Conservation (phyloP, 2,329 filamentous ascomycete species). For the Aureobasidium pullulans region DNA sequence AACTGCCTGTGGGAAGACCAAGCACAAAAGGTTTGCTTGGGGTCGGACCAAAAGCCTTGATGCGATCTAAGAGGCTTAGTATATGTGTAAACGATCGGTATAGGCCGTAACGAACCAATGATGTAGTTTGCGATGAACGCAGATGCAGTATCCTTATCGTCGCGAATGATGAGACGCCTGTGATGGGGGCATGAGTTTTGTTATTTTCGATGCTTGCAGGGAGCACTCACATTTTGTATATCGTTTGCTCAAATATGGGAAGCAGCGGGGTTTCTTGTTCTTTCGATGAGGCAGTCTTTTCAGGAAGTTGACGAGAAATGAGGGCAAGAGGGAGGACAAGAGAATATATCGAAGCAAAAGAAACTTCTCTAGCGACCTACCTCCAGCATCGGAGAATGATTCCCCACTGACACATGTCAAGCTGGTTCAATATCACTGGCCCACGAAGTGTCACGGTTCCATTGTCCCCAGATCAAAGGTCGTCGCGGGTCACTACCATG, state of each 20-base stretch:
- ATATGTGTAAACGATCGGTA: neutral
- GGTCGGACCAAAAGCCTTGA: slow-evolving; percentile 68
- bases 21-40: slow-evolving; percentile 70
- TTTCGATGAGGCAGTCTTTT: neutral
- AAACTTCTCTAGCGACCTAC: neutral
- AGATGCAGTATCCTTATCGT: slow-evolving; percentile 61
- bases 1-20: slow-evolving; percentile 76
- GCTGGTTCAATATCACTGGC: neutral
- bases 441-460: slow-evolving; percentile 1
- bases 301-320: neutral
- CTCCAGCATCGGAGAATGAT: neutral
- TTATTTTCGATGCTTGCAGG: neutral
- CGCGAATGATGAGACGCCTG: slow-evolving; percentile 79
- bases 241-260: no score
- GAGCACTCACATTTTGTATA: no score
- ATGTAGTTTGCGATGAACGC: slow-evolving; percentile 76
- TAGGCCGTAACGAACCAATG: slow-evolving; percentile 47
- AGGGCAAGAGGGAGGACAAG: neutral
- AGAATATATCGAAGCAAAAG: neutral
- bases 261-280: no score
- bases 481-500: neutral
- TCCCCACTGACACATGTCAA: neutral
- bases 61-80: slow-evolving; percentile 51
- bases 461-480: neutral
- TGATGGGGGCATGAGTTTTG: neutral